Evolutionary conservation across 2,329 filamentous ascomycete species (phyloP).

Genomic region (Calycina herbarum): DNA sequence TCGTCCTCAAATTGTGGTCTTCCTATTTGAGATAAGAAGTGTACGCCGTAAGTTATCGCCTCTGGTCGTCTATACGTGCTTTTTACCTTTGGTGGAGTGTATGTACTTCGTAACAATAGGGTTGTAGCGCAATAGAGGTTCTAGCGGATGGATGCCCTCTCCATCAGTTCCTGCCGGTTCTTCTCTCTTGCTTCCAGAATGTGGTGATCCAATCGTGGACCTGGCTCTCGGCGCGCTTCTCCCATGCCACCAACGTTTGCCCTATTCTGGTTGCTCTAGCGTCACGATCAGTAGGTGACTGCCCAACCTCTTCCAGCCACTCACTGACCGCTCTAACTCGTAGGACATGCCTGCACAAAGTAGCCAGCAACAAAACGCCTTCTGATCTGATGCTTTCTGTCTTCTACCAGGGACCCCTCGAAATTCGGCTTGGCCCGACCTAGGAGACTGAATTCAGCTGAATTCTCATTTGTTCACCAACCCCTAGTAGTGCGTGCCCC

Average conservation of each 20-base stretch:
- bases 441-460: neutral
- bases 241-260: too few species aligned
- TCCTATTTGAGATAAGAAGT: slow-evolving; percentile 4
- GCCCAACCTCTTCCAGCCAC: neutral
- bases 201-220: neutral
- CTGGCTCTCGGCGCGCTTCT: neutral
- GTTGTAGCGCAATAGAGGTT: neutral
- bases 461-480: neutral
- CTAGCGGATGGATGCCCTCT: neutral
- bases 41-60: neutral
- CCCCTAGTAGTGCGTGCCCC: neutral
- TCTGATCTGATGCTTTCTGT: neutral
- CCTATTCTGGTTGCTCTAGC: neutral
- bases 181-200: slow-evolving; percentile 4
- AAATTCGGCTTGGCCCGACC: neutral
- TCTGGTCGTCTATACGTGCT: neutral
- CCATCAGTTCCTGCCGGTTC: neutral
- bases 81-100: neutral
- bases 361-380: slow-evolving; percentile 1
- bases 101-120: neutral
- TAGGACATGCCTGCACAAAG: neutral
- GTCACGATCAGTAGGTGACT: neutral
- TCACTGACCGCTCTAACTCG: neutral
- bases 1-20: neutral
- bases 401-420: neutral